Evolutionary conservation across 768 basidiomycete species (phyloP), one percentile per base, ranked within the genome.

Genomic region (Suillus tomentosus): DNA sequence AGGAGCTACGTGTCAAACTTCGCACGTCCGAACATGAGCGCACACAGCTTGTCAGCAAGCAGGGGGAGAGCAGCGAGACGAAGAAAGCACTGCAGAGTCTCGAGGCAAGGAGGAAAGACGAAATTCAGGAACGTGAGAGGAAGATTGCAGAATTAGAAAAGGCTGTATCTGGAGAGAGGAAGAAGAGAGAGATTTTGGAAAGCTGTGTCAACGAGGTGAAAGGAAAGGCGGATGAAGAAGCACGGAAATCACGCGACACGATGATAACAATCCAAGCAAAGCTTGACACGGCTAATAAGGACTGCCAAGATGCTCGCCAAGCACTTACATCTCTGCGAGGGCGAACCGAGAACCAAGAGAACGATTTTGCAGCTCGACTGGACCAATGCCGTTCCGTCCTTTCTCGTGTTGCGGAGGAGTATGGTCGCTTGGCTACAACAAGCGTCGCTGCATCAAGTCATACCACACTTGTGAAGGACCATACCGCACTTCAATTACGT

Each of bases 1-100:
- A 85, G 69, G 88, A 87, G 24, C 71, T 89, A 5, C 83, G 85
- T 17, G 70, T 79, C 45, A 90, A 87, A 73, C 76, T 91, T 37
- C 81, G 86, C 19, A 71, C 77, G 57, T 78, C 80, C 5, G 90
- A 91, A 65, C 82, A 86, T 63, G 88, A 88, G 64, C 81, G 82
- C 39, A 69, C 77, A 13, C 85, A 86, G 65, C 70, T 85, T 5
- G 72, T 80, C 4, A 72, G 79, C 2, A 87, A 87, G 65, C 85
- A 85, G 45, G 79, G 76, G 10, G 88, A 88, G 60, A 72, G 78
- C 0, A 75, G 71, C 1, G 87, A 90, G 5, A 66, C 80, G 14
- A 86, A 81, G 70, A 85, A 82, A 67, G 76, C 81, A 0, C 68
- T 87, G 6, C 82, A 83, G 43, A 68, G 78, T 0, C 64, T 82